Percentiles rank a stretch among this genome's conserved stretches.
These are phyloP conservation scores for Aureobasidium leucospermi DNA, from an alignment of 2,329 filamentous ascomycete genomes.

Conservation along the genomic window DNA sequence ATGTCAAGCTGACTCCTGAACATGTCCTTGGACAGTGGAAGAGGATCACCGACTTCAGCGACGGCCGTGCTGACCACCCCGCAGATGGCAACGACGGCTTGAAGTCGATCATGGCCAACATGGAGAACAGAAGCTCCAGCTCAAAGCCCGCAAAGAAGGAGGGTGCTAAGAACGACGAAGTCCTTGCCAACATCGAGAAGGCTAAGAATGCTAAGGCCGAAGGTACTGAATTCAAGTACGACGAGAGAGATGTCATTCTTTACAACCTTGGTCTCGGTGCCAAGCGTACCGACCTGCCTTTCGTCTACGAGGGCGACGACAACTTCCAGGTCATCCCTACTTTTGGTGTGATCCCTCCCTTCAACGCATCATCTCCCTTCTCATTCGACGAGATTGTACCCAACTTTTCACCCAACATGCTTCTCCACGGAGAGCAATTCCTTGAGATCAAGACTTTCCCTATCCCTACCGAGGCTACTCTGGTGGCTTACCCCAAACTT, in stretches of 20 bases:
- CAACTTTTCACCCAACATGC: constrained; percentile 98
- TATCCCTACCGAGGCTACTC: constrained; percentile 73
- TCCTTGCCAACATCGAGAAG: constrained; percentile 67
- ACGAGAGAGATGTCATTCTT: constrained; percentile 81
- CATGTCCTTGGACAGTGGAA: constrained; percentile 69
- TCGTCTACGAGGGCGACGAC: constrained; percentile 85
- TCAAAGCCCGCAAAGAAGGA: constrained; percentile 23
- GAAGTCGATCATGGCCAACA: constrained; percentile 75
- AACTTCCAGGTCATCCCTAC: constrained; percentile 91
- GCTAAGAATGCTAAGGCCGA: constrained; percentile 65
- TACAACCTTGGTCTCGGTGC: constrained; percentile 95
- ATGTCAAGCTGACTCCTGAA: constrained; percentile 77
- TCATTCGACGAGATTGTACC: constrained; percentile 75
- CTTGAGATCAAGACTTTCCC: constrained; percentile 90
- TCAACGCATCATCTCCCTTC: constrained; percentile 75
- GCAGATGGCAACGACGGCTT: constrained; percentile 68
- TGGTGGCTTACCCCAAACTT: constrained; percentile 69
- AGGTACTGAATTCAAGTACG: constrained; percentile 72
- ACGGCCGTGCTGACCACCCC: constrained; percentile 80
- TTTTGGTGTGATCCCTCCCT: constrained; percentile 94
- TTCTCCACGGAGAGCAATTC: constrained; percentile 97
- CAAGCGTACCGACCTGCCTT: constrained; percentile 77
- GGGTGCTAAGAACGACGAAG: constrained; percentile 48
- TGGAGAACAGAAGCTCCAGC: constrained; percentile 61
- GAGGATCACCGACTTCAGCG: constrained; percentile 78